phyloP scores from a whole-genome alignment of 495 filamentous ascomycete species.

The Neurospora cerealis region DNA sequence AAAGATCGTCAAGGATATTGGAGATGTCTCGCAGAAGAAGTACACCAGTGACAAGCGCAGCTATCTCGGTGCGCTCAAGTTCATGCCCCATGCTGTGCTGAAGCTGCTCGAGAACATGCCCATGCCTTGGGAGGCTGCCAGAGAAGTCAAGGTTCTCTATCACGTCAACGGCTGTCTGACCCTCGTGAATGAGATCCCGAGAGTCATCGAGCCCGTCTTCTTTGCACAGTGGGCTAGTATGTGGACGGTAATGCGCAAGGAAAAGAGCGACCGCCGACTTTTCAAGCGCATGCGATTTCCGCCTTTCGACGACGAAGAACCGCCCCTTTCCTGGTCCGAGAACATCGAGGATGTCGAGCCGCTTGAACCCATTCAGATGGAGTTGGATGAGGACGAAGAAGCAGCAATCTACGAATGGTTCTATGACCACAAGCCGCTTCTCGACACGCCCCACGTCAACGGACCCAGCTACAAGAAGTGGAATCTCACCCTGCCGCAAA shows the following conservation, averaged over 20 bases:
- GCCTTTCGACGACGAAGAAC: slow-evolving; percentile 98
- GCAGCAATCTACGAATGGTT: slow-evolving; percentile 89
- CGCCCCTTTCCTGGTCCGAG: slow-evolving; percentile 93
- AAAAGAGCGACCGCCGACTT: slow-evolving; percentile 91
- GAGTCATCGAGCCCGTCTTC: slow-evolving; percentile 97
- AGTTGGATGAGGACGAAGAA: slow-evolving; percentile 95
- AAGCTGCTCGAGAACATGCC: slow-evolving; percentile 99
- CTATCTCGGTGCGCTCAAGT: slow-evolving; percentile 95
- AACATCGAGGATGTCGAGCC: slow-evolving; percentile 99
- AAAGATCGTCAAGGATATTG: slow-evolving; percentile 97
- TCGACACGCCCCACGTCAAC: slow-evolving; percentile 90
- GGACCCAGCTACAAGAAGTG: slow-evolving; percentile 94
- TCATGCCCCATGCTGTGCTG: slow-evolving; percentile 99
- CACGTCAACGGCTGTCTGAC: slow-evolving; percentile 98
- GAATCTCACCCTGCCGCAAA: slow-evolving; percentile 91
- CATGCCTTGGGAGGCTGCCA: slow-evolving; percentile 96
- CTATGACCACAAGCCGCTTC: slow-evolving; percentile 86
- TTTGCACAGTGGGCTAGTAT: slow-evolving; percentile 99
- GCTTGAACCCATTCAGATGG: slow-evolving; percentile 97
- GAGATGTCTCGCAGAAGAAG: slow-evolving; percentile 98
- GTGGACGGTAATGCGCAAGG: slow-evolving; percentile 97
- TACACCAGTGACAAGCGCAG: slow-evolving; percentile 98
- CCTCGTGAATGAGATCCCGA: slow-evolving; percentile 90
- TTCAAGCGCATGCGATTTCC: slow-evolving; percentile 99
- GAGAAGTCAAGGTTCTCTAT: slow-evolving; percentile 96